Conservation (phyloP, 1,139 yeast genomes). For the Kodamaea derodonti region DNA sequence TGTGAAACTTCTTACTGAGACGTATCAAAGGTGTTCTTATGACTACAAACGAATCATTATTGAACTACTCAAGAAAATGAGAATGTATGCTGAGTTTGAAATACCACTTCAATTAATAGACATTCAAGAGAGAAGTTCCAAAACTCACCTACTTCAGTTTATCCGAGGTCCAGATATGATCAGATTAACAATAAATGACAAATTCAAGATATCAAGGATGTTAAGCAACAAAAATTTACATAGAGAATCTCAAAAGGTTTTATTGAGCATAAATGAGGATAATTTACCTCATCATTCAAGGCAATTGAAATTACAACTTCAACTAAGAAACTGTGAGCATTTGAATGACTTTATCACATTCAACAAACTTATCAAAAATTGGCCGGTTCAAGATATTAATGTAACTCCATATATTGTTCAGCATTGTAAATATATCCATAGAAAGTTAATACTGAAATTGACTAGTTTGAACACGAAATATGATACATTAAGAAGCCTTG, state of each 20-base stretch:
- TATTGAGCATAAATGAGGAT: conserved; percentile 18
- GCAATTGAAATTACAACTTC: conserved; percentile 7
- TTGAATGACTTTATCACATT: conserved; percentile 18
- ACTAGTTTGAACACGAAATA: conserved; percentile 6
- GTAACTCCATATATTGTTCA: conserved; percentile 35
- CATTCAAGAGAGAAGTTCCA: conserved; percentile 16
- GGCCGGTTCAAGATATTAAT: conserved; percentile 28
- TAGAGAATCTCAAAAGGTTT: conserved; percentile 21
- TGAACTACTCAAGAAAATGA: conserved; percentile 17
- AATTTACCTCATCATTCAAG: conserved; percentile 3
- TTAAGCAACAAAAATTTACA: conserved; percentile 27
- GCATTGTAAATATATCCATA: conserved; percentile 31
- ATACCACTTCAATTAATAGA: conserved; percentile 20
- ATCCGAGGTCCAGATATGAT: conserved; percentile 5
- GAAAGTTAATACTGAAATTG: conserved; percentile 15
- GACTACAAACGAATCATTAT: conserved; percentile 19
- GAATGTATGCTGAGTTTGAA: conserved; percentile 16
- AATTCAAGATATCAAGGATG: conserved; percentile 29
- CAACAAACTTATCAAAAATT: conserved; percentile 19
- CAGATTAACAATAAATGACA: conserved; percentile 22
- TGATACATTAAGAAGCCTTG: neutral
- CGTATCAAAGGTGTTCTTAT: conserved; percentile 26
- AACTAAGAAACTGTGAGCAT: conserved; percentile 3
- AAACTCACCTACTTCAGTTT: conserved; percentile 6
- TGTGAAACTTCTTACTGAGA: conserved; percentile 24